Evolutionary conservation across 2,329 filamentous ascomycete genomes (phyloP).

Genomic region (Cryphonectria naterciae): DNA sequence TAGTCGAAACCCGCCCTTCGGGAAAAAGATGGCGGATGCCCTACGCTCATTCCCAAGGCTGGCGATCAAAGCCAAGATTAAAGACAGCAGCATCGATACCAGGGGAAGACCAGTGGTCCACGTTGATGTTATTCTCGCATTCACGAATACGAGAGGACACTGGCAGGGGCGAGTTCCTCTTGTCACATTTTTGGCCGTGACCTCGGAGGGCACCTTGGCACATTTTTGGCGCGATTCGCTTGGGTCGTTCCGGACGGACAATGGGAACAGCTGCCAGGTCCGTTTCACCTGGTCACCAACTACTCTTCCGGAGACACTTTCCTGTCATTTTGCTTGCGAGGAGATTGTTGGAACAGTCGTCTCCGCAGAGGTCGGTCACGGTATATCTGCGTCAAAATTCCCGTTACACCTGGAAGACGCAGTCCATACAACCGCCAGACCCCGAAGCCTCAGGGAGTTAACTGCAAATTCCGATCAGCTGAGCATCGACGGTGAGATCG

Average conservation of each 20-base stretch:
- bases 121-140: slow-evolving; percentile 70
- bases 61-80: slow-evolving; percentile 39
- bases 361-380: slow-evolving; percentile 33
- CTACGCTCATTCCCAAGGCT: slow-evolving; percentile 72
- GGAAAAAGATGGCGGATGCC: slow-evolving; percentile 67
- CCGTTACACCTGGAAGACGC: background rate
- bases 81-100: background rate
- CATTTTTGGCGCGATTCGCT: slow-evolving; percentile 71
- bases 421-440: background rate
- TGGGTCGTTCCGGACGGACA: slow-evolving; percentile 62
- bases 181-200: slow-evolving; percentile 75
- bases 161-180: slow-evolving; percentile 71
- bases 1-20: slow-evolving; percentile 82
- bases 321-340: slow-evolving; percentile 79
- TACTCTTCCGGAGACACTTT: slow-evolving; percentile 60
- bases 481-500: slow-evolving; percentile 41
- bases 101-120: slow-evolving; percentile 50
- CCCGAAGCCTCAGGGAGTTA: background rate
- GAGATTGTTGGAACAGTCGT: slow-evolving; percentile 70
- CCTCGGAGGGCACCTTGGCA: slow-evolving; percentile 67
- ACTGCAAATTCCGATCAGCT: slow-evolving; percentile 24
- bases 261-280: slow-evolving; percentile 56
- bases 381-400: slow-evolving; percentile 31
- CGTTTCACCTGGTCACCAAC: slow-evolving; percentile 61
- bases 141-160: slow-evolving; percentile 65